Conservation (phyloP, 2,329 filamentous ascomycete species). For the Penicillium sp. region DNA sequence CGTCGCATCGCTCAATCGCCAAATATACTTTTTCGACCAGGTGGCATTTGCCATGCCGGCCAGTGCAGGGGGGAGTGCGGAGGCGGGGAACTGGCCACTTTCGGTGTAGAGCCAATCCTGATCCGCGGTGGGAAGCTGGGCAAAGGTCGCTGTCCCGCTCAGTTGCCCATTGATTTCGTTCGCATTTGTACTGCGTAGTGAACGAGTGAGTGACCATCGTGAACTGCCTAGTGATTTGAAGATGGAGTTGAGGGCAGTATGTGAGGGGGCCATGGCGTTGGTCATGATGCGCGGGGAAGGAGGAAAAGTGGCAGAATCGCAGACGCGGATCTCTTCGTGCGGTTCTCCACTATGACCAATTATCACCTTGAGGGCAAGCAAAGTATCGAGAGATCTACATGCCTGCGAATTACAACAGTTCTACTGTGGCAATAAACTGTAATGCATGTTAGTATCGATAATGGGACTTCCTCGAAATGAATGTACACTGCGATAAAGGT, state of each 20-base stretch:
- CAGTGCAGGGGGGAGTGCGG: slow-evolving; percentile 18
- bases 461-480: too few relatives aligned
- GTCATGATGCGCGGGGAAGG: not conserved
- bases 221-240: slow-evolving; percentile 31
- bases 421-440: too few relatives aligned
- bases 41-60: slow-evolving; percentile 16
- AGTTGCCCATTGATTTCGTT: slow-evolving; percentile 44
- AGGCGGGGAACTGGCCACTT: slow-evolving; percentile 40
- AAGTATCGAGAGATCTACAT: too few relatives aligned
- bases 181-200: slow-evolving; percentile 41
- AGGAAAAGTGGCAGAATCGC: not conserved
- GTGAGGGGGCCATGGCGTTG: slow-evolving; percentile 3
- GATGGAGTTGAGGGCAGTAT: slow-evolving; percentile 18
- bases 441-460: too few relatives aligned
- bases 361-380: too few relatives aligned
- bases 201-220: slow-evolving; percentile 40
- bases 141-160: slow-evolving; percentile 42
- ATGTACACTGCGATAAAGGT: too few relatives aligned
- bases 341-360: not conserved
- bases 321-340: not conserved
- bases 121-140: slow-evolving; percentile 12
- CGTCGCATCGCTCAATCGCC: slow-evolving; percentile 32
- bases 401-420: too few relatives aligned
- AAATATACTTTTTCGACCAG: slow-evolving; percentile 48
- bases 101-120: slow-evolving; percentile 44